These are phyloP conservation scores for Salvia splendens DNA, from an alignment of 257 asterid species.

Conservation along the genomic window DNA sequence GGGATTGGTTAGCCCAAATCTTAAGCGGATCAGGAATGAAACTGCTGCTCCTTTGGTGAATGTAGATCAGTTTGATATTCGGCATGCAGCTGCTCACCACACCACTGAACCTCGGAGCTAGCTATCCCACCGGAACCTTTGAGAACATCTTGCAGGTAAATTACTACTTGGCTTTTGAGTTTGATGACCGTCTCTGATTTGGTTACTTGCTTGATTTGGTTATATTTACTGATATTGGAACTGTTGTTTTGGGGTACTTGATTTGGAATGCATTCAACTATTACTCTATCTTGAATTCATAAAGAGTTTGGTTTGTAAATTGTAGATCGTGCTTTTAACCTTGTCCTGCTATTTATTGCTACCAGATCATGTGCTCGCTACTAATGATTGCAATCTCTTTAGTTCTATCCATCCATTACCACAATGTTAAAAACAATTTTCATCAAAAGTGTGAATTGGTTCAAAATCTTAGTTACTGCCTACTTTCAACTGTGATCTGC, in stretches of 20 bases:
- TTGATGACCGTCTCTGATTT: slow-evolving; percentile 10
- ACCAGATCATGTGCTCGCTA: neutral
- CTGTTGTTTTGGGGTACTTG: neutral
- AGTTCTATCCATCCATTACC: neutral
- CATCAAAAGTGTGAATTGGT: neutral
- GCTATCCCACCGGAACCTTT: slow-evolving; percentile 20
- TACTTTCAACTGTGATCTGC: neutral
- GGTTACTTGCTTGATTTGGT: slow-evolving; percentile 22
- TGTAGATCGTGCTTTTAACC: neutral
- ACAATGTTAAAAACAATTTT: neutral
- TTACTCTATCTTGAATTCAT: neutral
- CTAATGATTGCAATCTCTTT: neutral
- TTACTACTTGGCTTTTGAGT: slow-evolving; percentile 23
- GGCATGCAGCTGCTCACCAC: slow-evolving; percentile 50
- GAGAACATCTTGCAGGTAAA: slow-evolving; percentile 48
- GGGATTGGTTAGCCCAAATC: slow-evolving; percentile 89
- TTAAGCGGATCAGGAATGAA: slow-evolving; percentile 87
- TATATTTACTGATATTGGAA: slow-evolving; percentile 13
- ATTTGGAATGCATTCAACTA: neutral
- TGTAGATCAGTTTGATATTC: slow-evolving; percentile 80
- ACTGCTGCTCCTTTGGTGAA: slow-evolving; percentile 62
- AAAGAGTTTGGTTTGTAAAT: neutral
- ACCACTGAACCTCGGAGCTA: slow-evolving; percentile 55
- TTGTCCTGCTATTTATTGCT: neutral
- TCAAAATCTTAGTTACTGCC: neutral